Evolutionary conservation across 805 yeast genomes (phyloP).

Genomic region (Lipomyces japonicus): DNA sequence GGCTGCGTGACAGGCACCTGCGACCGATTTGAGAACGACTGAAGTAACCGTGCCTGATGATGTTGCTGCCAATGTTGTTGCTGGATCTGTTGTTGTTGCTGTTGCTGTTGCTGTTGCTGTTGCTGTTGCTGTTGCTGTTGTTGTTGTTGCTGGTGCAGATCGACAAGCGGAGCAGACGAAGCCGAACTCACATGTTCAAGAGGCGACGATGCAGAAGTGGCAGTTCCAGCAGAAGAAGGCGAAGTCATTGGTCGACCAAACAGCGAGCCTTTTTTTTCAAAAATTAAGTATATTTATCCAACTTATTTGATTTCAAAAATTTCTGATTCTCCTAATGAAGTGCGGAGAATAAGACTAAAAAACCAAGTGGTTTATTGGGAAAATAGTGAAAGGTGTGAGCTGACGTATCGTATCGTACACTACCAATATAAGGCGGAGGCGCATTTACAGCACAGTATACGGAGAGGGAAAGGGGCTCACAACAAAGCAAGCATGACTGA

Average conservation of each 20-base stretch:
- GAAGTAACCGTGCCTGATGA: neutral
- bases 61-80: neutral
- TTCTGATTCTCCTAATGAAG: too few relatives aligned
- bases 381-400: too few relatives aligned
- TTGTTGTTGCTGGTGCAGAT: constrained; percentile 5
- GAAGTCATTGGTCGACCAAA: neutral
- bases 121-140: neutral
- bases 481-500: too few relatives aligned
- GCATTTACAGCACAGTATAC: too few relatives aligned
- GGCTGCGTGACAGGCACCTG: neutral
- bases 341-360: too few relatives aligned
- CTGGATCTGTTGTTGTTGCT: neutral
- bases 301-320: too few relatives aligned
- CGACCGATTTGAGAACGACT: neutral
- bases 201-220: neutral
- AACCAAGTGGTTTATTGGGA: too few relatives aligned
- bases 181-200: neutral
- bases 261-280: too few relatives aligned
- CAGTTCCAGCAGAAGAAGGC: neutral
- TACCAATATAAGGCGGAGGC: too few relatives aligned
- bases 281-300: too few relatives aligned
- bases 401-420: too few relatives aligned
- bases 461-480: too few relatives aligned
- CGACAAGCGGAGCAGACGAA: neutral
- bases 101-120: neutral